Conservation (phyloP, 2,329 filamentous ascomycete genomes). For the Colletotrichum liaoningense region DNA sequence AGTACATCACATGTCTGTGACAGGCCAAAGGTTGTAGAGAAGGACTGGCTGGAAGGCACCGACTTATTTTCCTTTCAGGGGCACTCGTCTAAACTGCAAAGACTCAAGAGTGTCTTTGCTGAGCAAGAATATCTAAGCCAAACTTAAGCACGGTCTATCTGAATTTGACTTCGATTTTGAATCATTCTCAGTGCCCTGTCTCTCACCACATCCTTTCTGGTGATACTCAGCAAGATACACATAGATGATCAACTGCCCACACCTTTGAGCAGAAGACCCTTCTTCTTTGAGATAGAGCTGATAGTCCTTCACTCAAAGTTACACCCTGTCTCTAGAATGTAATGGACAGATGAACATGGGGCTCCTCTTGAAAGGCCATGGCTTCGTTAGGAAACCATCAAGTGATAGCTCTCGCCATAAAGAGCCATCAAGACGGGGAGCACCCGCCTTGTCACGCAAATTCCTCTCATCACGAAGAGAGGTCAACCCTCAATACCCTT, state of each 20-base stretch:
- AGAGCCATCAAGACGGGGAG: neutral
- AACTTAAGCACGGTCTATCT: neutral
- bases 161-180: neutral
- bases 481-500: neutral
- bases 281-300: neutral
- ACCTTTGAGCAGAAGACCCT: neutral
- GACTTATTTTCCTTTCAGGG: neutral
- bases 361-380: neutral
- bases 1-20: neutral
- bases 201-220: neutral
- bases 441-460: neutral
- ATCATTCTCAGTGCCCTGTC: neutral
- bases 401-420: neutral
- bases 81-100: neutral
- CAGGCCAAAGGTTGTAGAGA: neutral
- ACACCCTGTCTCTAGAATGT: neutral
- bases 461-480: neutral
- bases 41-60: neutral
- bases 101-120: neutral
- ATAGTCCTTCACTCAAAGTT: neutral
- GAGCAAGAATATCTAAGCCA: neutral
- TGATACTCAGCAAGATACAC: neutral
- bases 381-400: neutral
- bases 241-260: neutral
- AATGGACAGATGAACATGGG: neutral